phyloP scores from a whole-genome alignment of 2,329 filamentous ascomycete genomes.

The Calonectria pteridis region DNA sequence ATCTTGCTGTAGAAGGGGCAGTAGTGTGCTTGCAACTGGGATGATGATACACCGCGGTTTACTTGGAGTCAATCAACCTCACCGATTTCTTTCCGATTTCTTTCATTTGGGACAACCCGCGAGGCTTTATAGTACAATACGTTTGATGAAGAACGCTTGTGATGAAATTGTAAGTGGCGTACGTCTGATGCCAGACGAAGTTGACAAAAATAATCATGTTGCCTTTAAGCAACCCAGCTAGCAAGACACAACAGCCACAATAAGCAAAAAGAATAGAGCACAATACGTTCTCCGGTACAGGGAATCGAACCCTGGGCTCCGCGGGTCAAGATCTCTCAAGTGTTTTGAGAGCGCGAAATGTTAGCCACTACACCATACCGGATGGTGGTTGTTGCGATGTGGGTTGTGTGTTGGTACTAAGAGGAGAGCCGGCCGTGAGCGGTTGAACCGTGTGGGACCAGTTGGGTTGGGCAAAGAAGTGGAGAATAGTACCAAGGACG shows the following conservation, averaged over 20 bases:
- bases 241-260: not conserved
- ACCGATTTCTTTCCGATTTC: no score
- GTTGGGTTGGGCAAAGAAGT: not conserved
- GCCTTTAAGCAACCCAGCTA: not conserved
- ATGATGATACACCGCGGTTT: not conserved
- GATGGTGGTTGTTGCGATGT: constrained; percentile 20
- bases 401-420: not conserved
- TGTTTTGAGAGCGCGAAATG: constrained; percentile 50
- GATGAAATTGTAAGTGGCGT: not conserved
- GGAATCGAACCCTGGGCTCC: constrained; percentile 36
- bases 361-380: constrained; percentile 49
- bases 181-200: not conserved
- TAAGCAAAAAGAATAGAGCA: not conserved
- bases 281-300: constrained; percentile 4
- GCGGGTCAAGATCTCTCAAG: constrained; percentile 21
- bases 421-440: not conserved
- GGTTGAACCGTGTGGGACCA: not conserved
- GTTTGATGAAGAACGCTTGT: no score
- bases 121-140: not conserved
- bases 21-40: not conserved
- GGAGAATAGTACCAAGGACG: not conserved
- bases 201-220: not conserved
- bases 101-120: not conserved
- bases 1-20: not conserved
- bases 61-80: not conserved